A percentile compares a stretch with the other conserved stretches of the same genome.
Conservation (phyloP, 805 yeast species). For the Zygoascus ofunaensis region DNA sequence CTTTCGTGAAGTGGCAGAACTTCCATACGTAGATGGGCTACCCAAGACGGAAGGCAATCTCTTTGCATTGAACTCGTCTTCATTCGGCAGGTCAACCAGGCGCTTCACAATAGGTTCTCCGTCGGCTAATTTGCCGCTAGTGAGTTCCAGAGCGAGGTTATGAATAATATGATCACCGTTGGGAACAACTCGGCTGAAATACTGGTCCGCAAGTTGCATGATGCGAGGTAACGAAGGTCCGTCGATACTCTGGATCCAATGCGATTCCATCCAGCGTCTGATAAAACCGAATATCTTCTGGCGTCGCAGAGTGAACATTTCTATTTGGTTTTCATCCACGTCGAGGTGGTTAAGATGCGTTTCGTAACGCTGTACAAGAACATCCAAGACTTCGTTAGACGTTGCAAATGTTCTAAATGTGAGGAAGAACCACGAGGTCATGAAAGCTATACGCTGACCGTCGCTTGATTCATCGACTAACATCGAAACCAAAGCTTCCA, state of each 20-base stretch:
- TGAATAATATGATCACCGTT: slow-evolving; percentile 15
- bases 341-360: slow-evolving; percentile 33
- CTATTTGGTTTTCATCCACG: slow-evolving; percentile 35
- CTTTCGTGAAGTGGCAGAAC: not conserved
- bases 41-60: not conserved
- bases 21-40: not conserved
- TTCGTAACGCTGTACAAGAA: slow-evolving; percentile 43
- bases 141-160: slow-evolving; percentile 15
- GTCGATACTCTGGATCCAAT: slow-evolving; percentile 67
- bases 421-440: slow-evolving; percentile 64
- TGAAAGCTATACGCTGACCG: slow-evolving; percentile 44
- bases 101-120: slow-evolving; percentile 20
- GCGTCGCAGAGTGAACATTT: slow-evolving; percentile 31
- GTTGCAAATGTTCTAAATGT: slow-evolving; percentile 65
- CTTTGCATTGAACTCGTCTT: not conserved
- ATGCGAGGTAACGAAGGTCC: slow-evolving; percentile 54
- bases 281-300: slow-evolving; percentile 56
- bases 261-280: slow-evolving; percentile 82
- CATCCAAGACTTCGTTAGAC: slow-evolving; percentile 59
- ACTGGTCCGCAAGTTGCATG: slow-evolving; percentile 49
- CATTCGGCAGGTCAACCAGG: slow-evolving; percentile 9
- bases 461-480: slow-evolving; percentile 20
- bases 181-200: slow-evolving; percentile 12
- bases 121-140: slow-evolving; percentile 7
- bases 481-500: slow-evolving; percentile 24